A percentile compares a stretch with the other conserved stretches of the same genome.
phyloP scores from a whole-genome alignment of 2,329 filamentous ascomycete species.

The Colletotrichum ledebouriae region DNA sequence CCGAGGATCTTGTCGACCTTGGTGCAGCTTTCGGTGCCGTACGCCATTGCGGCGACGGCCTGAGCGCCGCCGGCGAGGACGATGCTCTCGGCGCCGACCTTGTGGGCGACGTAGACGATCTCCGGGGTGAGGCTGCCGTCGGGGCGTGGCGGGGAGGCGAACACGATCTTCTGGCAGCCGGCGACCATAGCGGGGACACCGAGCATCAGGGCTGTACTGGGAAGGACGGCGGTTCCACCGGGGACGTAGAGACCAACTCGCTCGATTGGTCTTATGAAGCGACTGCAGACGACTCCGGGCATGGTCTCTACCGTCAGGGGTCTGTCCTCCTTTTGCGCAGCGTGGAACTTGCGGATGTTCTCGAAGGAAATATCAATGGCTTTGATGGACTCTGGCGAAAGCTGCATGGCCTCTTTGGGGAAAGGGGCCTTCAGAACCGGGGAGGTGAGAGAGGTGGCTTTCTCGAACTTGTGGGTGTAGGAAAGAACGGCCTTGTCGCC shows the following conservation, averaged over 20 bases:
- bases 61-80: slow-evolving; percentile 96
- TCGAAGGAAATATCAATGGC: slow-evolving; percentile 96
- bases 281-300: slow-evolving; percentile 95
- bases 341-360: slow-evolving; percentile 95
- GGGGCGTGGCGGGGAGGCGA: slow-evolving; percentile 89
- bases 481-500: slow-evolving; percentile 91
- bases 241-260: slow-evolving; percentile 97
- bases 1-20: slow-evolving; percentile 99
- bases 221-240: slow-evolving; percentile 95
- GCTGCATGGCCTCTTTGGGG: slow-evolving; percentile 85
- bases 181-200: slow-evolving; percentile 98
- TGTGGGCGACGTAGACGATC: slow-evolving; percentile 97
- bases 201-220: slow-evolving; percentile 96
- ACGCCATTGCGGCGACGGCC: slow-evolving; percentile 95
- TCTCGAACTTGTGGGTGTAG: slow-evolving; percentile 98
- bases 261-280: slow-evolving; percentile 93
- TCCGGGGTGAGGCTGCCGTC: slow-evolving; percentile 95
- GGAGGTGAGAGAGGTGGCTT: slow-evolving; percentile 89
- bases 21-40: slow-evolving; percentile 91
- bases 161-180: slow-evolving; percentile 93
- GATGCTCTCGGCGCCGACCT: slow-evolving; percentile 95
- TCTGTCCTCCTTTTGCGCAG: slow-evolving; percentile 88
- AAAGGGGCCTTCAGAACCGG: slow-evolving; percentile 93
- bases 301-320: slow-evolving; percentile 93
- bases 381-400: slow-evolving; percentile 81